phyloP scores from a whole-genome alignment of 169 alveolate species.

The Hepatocystis sp. region DNA sequence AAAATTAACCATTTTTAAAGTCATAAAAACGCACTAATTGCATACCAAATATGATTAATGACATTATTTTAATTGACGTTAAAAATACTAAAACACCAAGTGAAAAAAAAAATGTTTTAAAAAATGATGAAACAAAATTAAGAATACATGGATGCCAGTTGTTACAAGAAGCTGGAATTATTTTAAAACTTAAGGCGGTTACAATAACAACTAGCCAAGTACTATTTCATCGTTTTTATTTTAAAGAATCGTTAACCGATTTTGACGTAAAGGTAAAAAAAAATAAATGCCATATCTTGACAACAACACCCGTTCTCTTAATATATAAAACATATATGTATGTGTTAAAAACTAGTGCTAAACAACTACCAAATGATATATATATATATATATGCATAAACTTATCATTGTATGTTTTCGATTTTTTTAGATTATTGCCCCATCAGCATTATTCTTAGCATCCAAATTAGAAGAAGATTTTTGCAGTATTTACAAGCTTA shows the following conservation, averaged over 20 bases:
- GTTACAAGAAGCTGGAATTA: conserved; percentile 90
- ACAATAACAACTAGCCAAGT: conserved; percentile 91
- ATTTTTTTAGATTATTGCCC: conserved; percentile 90
- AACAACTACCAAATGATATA: background rate
- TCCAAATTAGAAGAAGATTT: conserved; percentile 92
- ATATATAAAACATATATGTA: too few relatives aligned
- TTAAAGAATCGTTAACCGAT: conserved; percentile 85
- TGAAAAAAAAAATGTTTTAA: conserved; percentile 56
- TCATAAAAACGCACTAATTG: too few relatives aligned
- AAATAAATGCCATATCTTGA: background rate
- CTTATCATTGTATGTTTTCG: too few relatives aligned
- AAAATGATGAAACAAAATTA: conserved; percentile 49
- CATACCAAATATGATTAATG: conserved; percentile 60
- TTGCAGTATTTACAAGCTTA: conserved; percentile 87
- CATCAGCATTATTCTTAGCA: conserved; percentile 89
- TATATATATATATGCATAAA: conserved; percentile 8
- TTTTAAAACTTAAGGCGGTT: conserved; percentile 89
- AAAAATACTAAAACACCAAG: conserved; percentile 60
- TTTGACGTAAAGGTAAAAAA: conserved; percentile 90
- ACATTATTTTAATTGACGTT: conserved; percentile 45
- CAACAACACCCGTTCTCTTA: too few relatives aligned
- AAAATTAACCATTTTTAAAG: background rate
- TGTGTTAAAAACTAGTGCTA: background rate
- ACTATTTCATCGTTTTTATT: conserved; percentile 91
- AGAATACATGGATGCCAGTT: conserved; percentile 76